A percentile compares a stretch with the other conserved stretches of the same genome.
Evolutionary conservation across 2,329 filamentous ascomycete genomes (phyloP).

Genomic region (Colletotrichum trifolii): DNA sequence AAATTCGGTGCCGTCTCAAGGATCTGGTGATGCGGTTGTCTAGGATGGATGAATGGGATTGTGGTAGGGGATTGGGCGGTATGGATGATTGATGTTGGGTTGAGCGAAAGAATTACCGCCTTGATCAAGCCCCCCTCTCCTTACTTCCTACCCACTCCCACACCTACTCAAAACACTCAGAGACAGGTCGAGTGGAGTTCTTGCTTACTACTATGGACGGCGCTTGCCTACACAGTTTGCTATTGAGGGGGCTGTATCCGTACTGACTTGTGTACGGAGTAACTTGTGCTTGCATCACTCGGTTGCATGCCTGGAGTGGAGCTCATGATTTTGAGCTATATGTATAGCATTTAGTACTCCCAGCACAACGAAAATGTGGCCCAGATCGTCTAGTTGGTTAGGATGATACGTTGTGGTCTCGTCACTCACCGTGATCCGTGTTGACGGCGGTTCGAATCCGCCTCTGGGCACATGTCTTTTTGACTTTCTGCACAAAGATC

Average conservation of each 20-base stretch:
- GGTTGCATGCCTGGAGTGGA: too few relatives aligned
- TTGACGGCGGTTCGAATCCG: conserved; percentile 40
- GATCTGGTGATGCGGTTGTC: background rate
- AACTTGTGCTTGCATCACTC: background rate
- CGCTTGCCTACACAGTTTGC: background rate
- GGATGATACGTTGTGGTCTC: conserved; percentile 39
- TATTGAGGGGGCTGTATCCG: background rate
- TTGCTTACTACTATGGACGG: background rate
- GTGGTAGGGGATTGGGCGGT: conserved; percentile 21
- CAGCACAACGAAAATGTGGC: background rate
- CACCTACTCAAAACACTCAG: conserved; percentile 9
- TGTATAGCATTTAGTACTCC: background rate
- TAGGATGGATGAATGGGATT: conserved; percentile 29
- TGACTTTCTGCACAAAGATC: background rate
- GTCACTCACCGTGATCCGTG: conserved; percentile 32
- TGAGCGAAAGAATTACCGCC: conserved; percentile 10
- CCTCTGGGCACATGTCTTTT: conserved; percentile 31
- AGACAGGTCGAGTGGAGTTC: background rate
- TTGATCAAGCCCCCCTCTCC: background rate
- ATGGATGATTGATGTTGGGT: conserved; percentile 4
- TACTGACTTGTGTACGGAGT: background rate
- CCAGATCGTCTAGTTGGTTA: conserved; percentile 40
- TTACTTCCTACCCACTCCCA: conserved; percentile 16
- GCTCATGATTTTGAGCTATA: background rate
- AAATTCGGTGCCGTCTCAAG: conserved; percentile 23